A percentile compares a stretch with the other conserved stretches of the same genome.
These are phyloP conservation scores for Alternaria brassicae DNA, from an alignment of 2,329 filamentous ascomycete species.

Conservation along the genomic window DNA sequence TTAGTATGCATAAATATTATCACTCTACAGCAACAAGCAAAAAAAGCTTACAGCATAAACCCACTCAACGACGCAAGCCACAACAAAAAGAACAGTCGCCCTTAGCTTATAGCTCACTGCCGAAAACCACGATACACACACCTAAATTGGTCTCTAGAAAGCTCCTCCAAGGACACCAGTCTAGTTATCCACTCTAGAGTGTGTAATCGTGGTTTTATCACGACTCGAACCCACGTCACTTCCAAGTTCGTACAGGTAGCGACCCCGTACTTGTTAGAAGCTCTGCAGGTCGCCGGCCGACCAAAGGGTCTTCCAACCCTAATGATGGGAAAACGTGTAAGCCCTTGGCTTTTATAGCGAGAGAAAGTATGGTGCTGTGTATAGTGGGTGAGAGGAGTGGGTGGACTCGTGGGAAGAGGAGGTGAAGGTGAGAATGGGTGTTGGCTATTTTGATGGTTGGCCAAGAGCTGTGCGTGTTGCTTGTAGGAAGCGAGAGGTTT, in stretches of 20 bases:
- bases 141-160: neutral
- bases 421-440: neutral
- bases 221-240: neutral
- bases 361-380: neutral
- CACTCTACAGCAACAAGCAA: neutral
- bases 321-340: neutral
- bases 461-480: neutral
- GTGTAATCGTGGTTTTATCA: neutral
- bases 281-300: neutral
- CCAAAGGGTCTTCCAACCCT: neutral
- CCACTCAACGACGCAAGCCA: neutral
- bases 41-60: neutral
- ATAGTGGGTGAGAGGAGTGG: neutral
- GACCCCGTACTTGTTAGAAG: neutral
- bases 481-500: neutral
- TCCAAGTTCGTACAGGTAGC: neutral
- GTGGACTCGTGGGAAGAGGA: neutral
- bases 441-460: neutral
- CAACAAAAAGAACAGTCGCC: constrained; percentile 2
- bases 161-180: neutral
- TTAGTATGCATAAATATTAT: neutral
- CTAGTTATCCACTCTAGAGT: neutral
- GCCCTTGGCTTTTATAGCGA: neutral
- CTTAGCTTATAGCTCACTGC: neutral
- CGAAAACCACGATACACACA: neutral